These are phyloP conservation scores for Botrytis squamosa DNA, from an alignment of 2,329 filamentous ascomycete genomes.

Conservation along the genomic window DNA sequence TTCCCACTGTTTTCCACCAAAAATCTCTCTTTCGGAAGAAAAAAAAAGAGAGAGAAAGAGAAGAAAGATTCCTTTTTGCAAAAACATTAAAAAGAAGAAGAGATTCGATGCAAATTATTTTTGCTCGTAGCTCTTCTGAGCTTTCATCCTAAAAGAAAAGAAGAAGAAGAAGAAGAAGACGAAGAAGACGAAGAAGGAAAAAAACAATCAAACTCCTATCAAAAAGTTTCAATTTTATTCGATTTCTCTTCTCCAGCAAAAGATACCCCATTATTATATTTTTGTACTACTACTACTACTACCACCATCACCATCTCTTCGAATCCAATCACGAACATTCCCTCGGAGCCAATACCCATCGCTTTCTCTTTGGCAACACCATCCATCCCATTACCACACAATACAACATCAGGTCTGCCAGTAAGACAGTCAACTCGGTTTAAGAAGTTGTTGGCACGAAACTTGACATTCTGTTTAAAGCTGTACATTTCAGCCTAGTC, in stretches of 20 bases:
- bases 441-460: background rate
- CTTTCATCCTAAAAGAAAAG: conserved; percentile 4
- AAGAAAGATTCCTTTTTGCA: background rate
- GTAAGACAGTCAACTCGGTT: background rate
- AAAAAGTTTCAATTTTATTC: conserved; percentile 12
- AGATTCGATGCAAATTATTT: conserved; percentile 23
- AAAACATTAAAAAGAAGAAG: background rate
- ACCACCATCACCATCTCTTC: conserved; percentile 5
- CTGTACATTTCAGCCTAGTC: conserved; percentile 10
- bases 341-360: background rate
- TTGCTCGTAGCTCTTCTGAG: conserved; percentile 22
- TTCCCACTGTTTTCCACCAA: conserved; percentile 17
- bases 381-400: background rate
- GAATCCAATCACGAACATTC: conserved; percentile 8
- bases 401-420: background rate
- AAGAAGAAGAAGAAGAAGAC: background rate
- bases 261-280: conserved; percentile 20
- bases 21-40: conserved; percentile 6
- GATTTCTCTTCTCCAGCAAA: conserved; percentile 5
- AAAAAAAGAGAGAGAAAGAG: background rate
- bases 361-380: background rate
- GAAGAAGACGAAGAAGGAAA: background rate
- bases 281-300: background rate
- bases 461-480: background rate
- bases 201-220: background rate